Base-by-base conservation (phyloP, 371 early-diverging fungal species). In the Syncephalis plumigaleata region DNA sequence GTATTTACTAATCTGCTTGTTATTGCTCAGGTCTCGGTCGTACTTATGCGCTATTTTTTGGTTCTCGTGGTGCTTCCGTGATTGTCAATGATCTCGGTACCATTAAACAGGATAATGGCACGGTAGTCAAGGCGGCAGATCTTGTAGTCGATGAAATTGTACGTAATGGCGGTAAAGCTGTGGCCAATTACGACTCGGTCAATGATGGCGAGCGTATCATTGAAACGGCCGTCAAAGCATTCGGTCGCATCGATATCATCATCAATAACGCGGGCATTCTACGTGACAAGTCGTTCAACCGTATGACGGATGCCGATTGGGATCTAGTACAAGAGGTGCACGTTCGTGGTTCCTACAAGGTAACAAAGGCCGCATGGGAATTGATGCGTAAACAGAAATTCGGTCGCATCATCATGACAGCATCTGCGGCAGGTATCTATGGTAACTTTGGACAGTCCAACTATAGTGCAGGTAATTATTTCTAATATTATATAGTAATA, bases 401-500 rank as follows among this genome's bases (percentile, higher is more conserved):
- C 55, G 96, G 98, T 22, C 70, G 80, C 57, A 69, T 78, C 52
- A 73, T 76, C 57, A 76, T 71, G 67, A 71, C 72, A 78, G 78
- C 88, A 20, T 94, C 95, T 39, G 89, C 95, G 47, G 96, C 95
- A 51, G 98, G 97, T 57, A 66, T 98, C 31, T 95, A 96, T 64
- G 97, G 97, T 58, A 98, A 97, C 81, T 98, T 94, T 77, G 98
- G 98, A 43, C 94, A 95, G 68, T 84, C 92, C 46, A 95, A 95
- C 79, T 97, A 95, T 66, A 73, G 75, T 47, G 75, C 89, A 51
- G 67, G 56, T 48, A 27, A 26, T 0, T 15, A 18, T 0, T n/a
- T 40, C 2, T 48, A 13, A 16, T 39, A 4, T 36, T 9, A 27
- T 25, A 46, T 46, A 16, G 17, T 9, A 42, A 15, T 23, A 25